Evolutionary conservation across 768 basidiomycete genomes (phyloP).

Genomic region (Lepiota brunneoincarnata): DNA sequence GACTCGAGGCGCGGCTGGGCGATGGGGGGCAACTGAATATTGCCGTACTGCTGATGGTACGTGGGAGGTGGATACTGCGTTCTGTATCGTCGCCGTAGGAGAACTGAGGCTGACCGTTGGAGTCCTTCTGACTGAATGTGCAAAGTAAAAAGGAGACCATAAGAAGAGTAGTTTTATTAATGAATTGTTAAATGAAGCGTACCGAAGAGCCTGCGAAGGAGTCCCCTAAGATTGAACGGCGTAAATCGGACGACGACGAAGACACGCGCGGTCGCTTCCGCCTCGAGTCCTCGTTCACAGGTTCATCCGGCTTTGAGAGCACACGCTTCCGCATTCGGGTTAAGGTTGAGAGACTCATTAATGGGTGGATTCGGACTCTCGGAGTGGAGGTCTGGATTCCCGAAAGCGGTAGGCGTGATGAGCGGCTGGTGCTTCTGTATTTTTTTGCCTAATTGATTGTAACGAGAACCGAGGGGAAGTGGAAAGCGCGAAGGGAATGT

Average conservation of each 20-base stretch:
- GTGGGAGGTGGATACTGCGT: conserved; percentile 13
- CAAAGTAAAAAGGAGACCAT: background rate
- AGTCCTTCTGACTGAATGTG: background rate
- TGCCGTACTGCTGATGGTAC: conserved; percentile 11
- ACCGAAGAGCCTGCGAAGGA: conserved; percentile 5
- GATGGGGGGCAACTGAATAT: conserved; percentile 12
- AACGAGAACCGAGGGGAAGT: conserved; percentile 2
- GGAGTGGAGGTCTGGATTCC: background rate
- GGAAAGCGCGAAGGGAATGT: conserved; percentile 6
- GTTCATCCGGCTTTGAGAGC: conserved; percentile 27
- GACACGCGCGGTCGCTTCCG: conserved; percentile 32
- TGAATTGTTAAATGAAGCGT: background rate
- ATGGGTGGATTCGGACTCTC: background rate
- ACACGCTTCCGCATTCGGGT: conserved; percentile 29
- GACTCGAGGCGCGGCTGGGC: conserved; percentile 16
- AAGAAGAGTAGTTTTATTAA: background rate
- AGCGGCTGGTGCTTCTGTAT: conserved; percentile 9
- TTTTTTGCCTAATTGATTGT: background rate
- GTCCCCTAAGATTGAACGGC: conserved; percentile 10
- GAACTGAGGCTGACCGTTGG: conserved; percentile 9
- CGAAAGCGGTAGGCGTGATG: conserved; percentile 7
- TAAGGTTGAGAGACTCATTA: conserved; percentile 12
- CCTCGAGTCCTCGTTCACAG: conserved; percentile 18
- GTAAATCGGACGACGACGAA: conserved; percentile 14
- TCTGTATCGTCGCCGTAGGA: conserved; percentile 10